Evolutionary conservation across 2,329 filamentous ascomycete genomes (phyloP).

Genomic region (Xylaria sp.): DNA sequence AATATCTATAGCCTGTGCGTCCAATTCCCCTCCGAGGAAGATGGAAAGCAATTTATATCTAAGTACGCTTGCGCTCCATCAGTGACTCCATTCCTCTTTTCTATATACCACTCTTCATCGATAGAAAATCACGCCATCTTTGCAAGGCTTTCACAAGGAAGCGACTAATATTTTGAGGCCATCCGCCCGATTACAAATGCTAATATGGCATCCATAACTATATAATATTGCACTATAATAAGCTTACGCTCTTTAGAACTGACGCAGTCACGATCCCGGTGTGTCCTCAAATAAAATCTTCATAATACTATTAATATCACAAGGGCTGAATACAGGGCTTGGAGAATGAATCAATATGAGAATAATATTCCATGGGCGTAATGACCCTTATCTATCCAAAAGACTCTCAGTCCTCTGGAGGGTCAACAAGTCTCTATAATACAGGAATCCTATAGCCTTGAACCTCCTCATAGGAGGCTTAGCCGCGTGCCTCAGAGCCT

Average conservation of each 20-base stretch:
- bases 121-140: not conserved
- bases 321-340: too few relatives aligned
- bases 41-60: not conserved
- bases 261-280: not conserved
- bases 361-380: too few relatives aligned
- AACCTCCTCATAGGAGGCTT: too few relatives aligned
- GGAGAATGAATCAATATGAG: too few relatives aligned
- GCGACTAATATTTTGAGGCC: not conserved
- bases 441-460: too few relatives aligned
- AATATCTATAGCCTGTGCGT: too few relatives aligned
- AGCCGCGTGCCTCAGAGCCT: too few relatives aligned
- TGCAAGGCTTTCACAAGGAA: too few relatives aligned
- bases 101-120: not conserved
- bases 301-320: not conserved
- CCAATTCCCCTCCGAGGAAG: not conserved
- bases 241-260: not conserved
- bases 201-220: not conserved
- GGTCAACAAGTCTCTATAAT: too few relatives aligned
- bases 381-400: too few relatives aligned
- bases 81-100: not conserved
- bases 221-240: not conserved
- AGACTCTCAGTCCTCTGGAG: too few relatives aligned
- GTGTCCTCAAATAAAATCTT: not conserved
- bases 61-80: not conserved
- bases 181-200: not conserved